Base-by-base conservation (phyloP, 2,329 filamentous ascomycete genomes). In the Thyridium curvatum region DNA sequence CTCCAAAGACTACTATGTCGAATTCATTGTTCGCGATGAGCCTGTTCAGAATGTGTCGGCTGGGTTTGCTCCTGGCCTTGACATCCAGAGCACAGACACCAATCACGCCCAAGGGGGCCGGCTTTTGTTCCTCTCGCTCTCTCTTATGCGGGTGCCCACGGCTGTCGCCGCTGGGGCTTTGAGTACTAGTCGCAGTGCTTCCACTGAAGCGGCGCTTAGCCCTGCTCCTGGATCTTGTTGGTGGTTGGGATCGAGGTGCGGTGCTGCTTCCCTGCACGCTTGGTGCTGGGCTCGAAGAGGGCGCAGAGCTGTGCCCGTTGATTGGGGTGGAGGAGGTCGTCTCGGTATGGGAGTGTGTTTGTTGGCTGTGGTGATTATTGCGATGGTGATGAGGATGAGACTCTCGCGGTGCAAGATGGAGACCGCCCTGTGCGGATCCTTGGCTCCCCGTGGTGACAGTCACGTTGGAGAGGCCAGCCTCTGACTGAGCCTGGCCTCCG, bases 21-120 rank as follows among this genome's bases (percentile, higher is more conserved):
- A 98, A 97, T 52, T 97, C 91, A 36, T 83, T 79, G 48, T 94
- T 90, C 28, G 86, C 80, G 48, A 96, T 91, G 15, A 98, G 72
- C 37, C 90, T 80, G 55, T 94, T 97, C 43, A 98, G 68, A 50
- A 98, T 98, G 55, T 95, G 97, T 49, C 94, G 78, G 56, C 91
- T 96, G 2, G 93, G 93, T 62, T 97, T 97, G 71, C 90, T 96
- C 53, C 93, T 79, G 29, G 93, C 93, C 66, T 98, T 98, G 50
- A 91, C 78, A 64, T 98, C 93, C 42, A 98, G 71, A 16, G 93
- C 94, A 60, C 93, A 98, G 9, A 98, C 88, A 38, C 93, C 93
- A 54, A 98, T 95, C 35, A 81, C 71, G 32, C 79, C 79, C 59
- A 69, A 74, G 2, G 75, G 72, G 4, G 77, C 71, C 9, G 77